Percentiles rank a stretch among this genome's conserved stretches.
Evolutionary conservation across 352 stramenopile genomes (phyloP).

Genomic region (Pythium rishiriense): DNA sequence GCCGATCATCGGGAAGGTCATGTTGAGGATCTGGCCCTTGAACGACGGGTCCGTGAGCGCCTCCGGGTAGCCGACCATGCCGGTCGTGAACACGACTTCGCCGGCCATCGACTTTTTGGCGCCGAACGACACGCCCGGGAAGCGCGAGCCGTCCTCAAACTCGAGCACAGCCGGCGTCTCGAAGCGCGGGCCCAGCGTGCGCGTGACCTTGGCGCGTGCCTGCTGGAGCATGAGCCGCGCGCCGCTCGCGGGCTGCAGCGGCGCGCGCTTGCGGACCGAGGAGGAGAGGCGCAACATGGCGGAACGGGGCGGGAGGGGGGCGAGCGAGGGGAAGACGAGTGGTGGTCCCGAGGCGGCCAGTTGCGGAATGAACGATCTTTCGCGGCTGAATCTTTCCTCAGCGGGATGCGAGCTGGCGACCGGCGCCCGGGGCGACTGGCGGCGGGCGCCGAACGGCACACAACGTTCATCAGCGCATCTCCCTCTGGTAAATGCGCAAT

Average conservation of each 20-base stretch:
- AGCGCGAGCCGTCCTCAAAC: constrained; percentile 80
- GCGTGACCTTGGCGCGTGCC: constrained; percentile 68
- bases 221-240: constrained; percentile 52
- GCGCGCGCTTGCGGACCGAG: constrained; percentile 59
- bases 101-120: constrained; percentile 84
- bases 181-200: constrained; percentile 75
- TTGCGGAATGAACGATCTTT: constrained; percentile 26
- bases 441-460: background rate
- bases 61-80: constrained; percentile 99
- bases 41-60: constrained; percentile 98
- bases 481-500: constrained; percentile 23
- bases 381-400: background rate
- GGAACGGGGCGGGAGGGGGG: background rate
- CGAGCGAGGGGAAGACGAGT: no score
- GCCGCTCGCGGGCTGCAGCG: constrained; percentile 69
- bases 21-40: constrained; percentile 95
- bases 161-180: constrained; percentile 83
- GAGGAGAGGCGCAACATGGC: constrained; percentile 68
- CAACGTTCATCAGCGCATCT: background rate
- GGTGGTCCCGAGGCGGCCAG: constrained; percentile 12
- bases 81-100: constrained; percentile 98
- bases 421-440: background rate
- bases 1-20: constrained; percentile 97
- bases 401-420: background rate
- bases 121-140: constrained; percentile 80